A percentile compares a stretch with the other conserved stretches of the same genome.
Conservation (phyloP, 306 rosid genomes). For the Betula pendula region DNA sequence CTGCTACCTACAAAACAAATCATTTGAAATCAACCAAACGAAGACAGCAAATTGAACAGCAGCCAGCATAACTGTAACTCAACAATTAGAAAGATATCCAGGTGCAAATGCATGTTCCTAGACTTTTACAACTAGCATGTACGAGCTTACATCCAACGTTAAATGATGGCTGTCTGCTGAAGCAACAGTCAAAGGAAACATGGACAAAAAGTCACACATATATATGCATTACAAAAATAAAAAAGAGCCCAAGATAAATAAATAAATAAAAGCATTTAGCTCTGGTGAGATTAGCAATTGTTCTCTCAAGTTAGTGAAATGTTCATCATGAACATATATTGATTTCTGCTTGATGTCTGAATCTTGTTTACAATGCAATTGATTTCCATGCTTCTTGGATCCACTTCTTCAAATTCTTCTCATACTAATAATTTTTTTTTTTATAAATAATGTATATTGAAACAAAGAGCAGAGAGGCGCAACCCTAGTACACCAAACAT, state of each 20-base stretch:
- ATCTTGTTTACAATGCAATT: neutral
- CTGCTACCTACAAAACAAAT: conserved; percentile 69
- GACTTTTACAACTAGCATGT: conserved; percentile 8
- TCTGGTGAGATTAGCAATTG: neutral
- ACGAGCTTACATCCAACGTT: neutral
- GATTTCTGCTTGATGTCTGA: neutral
- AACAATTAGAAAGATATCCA: neutral
- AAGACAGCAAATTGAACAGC: conserved; percentile 17
- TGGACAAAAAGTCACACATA: no score
- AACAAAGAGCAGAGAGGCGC: no score
- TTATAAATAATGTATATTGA: no score
- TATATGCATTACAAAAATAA: neutral
- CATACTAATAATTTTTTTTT: no score
- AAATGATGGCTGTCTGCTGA: neutral
- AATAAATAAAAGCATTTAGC: neutral
- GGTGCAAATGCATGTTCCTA: conserved; percentile 21
- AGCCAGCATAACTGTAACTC: conserved; percentile 8
- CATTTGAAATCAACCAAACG: conserved; percentile 30
- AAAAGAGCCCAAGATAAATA: no score
- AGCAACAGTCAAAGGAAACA: neutral
- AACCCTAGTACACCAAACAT: no score
- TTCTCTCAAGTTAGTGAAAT: neutral
- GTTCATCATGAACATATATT: neutral
- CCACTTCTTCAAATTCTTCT: neutral
- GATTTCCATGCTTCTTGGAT: conserved; percentile 3